These are phyloP conservation scores for Monosporozyma servazzii DNA, from an alignment of 805 yeast species.

Conservation along the genomic window DNA sequence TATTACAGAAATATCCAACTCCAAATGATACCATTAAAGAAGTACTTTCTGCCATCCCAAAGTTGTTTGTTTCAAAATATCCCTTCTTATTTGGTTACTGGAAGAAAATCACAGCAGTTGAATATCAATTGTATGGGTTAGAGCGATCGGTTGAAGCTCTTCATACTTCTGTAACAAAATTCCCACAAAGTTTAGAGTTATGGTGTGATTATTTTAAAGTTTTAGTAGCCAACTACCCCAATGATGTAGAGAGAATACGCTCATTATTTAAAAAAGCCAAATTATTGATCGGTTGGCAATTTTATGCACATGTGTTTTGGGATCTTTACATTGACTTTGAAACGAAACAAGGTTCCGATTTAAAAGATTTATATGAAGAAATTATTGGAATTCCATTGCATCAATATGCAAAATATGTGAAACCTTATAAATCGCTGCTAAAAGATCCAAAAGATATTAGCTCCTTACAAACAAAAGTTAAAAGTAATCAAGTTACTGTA, in stretches of 20 bases:
- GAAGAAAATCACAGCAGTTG: slow-evolving; percentile 50
- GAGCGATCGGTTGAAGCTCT: slow-evolving; percentile 40
- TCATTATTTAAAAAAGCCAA: slow-evolving; percentile 42
- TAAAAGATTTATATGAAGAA: slow-evolving; percentile 35
- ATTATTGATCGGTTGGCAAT: slow-evolving; percentile 53
- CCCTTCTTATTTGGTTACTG: slow-evolving; percentile 56
- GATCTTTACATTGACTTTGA: slow-evolving; percentile 64
- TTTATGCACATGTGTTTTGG: slow-evolving; percentile 76
- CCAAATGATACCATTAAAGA: slow-evolving; percentile 27
- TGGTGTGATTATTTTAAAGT: slow-evolving; percentile 62
- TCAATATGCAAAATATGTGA: slow-evolving; percentile 74
- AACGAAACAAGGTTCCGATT: slow-evolving; percentile 30
- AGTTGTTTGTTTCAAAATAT: slow-evolving; percentile 39
- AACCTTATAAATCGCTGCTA: slow-evolving; percentile 33
- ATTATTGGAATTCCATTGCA: slow-evolving; percentile 62
- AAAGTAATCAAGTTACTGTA: slow-evolving; percentile 38
- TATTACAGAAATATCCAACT: slow-evolving; percentile 27
- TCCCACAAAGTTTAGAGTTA: slow-evolving; percentile 52
- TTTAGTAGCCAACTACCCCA: slow-evolving; percentile 34
- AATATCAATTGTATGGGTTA: slow-evolving; percentile 48
- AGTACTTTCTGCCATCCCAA: neutral
- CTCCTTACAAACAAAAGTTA: slow-evolving; percentile 37
- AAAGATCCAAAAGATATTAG: slow-evolving; percentile 5
- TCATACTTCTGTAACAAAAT: slow-evolving; percentile 36
- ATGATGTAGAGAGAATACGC: slow-evolving; percentile 29